Conservation (phyloP, 805 yeast species). For the Saccharomycopsis javanensis region DNA sequence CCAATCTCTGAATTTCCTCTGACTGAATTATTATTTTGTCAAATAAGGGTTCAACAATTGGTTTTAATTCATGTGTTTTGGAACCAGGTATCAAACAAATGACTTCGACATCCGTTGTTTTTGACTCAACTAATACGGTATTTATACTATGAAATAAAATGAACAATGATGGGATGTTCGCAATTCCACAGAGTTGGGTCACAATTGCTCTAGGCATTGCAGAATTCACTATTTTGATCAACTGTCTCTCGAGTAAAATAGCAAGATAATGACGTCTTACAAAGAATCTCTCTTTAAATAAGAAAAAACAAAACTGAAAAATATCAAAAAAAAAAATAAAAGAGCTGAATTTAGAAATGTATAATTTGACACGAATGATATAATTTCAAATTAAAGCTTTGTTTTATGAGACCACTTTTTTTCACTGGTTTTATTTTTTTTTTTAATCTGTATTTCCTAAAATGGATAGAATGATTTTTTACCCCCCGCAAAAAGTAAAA, state of each 20-base stretch:
- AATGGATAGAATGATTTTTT: not conserved
- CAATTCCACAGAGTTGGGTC: not conserved
- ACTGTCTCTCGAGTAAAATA: too few relatives aligned
- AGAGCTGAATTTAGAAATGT: too few relatives aligned
- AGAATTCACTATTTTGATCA: not conserved
- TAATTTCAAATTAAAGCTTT: too few relatives aligned
- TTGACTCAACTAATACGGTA: not conserved
- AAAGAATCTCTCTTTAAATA: too few relatives aligned
- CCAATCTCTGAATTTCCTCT: not conserved
- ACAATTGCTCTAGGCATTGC: not conserved
- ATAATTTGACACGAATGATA: too few relatives aligned
- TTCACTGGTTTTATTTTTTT: not conserved
- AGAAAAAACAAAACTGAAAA: not conserved
- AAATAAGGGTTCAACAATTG: not conserved
- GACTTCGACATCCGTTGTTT: not conserved
- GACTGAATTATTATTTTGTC: not conserved
- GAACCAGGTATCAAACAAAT: not conserved
- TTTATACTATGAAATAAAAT: not conserved
- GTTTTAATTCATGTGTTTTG: not conserved
- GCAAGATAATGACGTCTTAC: too few relatives aligned
- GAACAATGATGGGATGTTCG: not conserved
- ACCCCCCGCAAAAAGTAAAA: not conserved
- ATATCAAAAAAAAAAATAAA: not conserved
- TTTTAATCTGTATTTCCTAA: not conserved
- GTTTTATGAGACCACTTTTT: constrained; percentile 1